Evolutionary conservation across 148 eudicot genomes (phyloP), one percentile per base, ranked within the genome.

Genomic region (Simmondsia chinensis): DNA sequence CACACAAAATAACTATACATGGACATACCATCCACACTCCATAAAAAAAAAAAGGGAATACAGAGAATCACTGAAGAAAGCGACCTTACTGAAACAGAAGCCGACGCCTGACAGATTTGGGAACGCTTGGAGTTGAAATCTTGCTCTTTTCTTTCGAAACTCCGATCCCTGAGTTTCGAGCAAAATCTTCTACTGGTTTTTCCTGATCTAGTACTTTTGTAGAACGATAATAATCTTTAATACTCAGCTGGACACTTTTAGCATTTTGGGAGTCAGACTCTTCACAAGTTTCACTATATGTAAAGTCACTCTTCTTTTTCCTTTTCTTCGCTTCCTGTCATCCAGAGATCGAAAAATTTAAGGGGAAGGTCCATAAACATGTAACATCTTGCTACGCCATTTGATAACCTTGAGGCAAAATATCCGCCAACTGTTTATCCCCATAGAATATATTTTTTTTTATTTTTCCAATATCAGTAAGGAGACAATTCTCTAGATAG

Each of bases 101-200:
- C 2, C 75, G 59, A 20, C 97, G 85, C 55, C 88, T 82, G 33
- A 50, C 88, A 48, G 97, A 82, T 72, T 91, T 91, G 23, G 95
- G 64, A 50, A 79, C 57, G 22, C 50, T 76, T 24, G 59, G 32
- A 45, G 62, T 61, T 14, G 72, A 24, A 16, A 14, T 59, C 57
- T 54, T 64, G 40, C 63, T 64, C 62, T 70, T 79, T 27, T 43
- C 74, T 59, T 50, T 59, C 37, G 64, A 38, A 44, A 65, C 57
- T 30, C 39, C 63, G 9, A 2, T 11, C 15, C 33, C 47, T 20
- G 48, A 25, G 23, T 30, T 53, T 53, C 7, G 49, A 35, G 28
- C 46, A 9, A 50, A 38, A 29, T 45, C 58, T 48, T 65, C 68
- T 29, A 34, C 62, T 4, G 35, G 41, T 54, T 65, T 72, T 18